A percentile compares a stretch with the other conserved stretches of the same genome.
phyloP scores from a whole-genome alignment of 164 flowering plant species.

The Stephania cephalantha region DNA sequence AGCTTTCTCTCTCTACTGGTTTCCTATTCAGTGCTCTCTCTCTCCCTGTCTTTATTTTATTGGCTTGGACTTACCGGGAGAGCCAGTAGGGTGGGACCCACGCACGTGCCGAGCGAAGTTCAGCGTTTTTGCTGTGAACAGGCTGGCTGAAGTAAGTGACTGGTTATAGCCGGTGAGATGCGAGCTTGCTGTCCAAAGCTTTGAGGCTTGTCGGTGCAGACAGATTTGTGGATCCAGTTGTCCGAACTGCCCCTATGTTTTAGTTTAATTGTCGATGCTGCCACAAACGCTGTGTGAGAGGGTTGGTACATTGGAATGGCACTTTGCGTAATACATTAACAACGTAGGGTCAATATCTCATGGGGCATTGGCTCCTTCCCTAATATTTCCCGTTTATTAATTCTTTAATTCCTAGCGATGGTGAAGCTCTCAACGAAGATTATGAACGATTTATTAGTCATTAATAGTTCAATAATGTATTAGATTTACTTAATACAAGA shows the following conservation, averaged over 20 bases:
- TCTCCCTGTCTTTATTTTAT: slow-evolving; percentile 6
- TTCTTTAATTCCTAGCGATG: too few species aligned
- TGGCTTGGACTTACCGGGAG: slow-evolving; percentile 18
- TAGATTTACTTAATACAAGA: too few species aligned
- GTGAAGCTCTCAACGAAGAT: too few species aligned
- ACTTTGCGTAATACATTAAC: too few species aligned
- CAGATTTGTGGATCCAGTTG: not conserved
- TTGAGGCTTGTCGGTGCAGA: slow-evolving; percentile 32
- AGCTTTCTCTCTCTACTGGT: slow-evolving; percentile 2
- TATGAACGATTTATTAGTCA: too few species aligned
- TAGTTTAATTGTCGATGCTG: not conserved
- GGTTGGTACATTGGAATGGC: too few species aligned
- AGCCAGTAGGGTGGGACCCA: slow-evolving; percentile 20
- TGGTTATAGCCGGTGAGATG: slow-evolving; percentile 18
- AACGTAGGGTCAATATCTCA: too few species aligned
- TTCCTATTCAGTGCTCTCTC: slow-evolving; percentile 5
- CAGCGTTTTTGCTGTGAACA: slow-evolving; percentile 20
- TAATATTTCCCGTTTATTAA: too few species aligned
- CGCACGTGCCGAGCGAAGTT: not conserved
- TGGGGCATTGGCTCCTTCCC: too few species aligned
- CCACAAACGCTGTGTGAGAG: too few species aligned
- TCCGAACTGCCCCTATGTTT: not conserved
- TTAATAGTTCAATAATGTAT: too few species aligned
- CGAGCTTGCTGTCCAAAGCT: not conserved
- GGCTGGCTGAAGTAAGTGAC: slow-evolving; percentile 24